Conservation (phyloP, 2,329 filamentous ascomycete species). For the Salinomyces thailandicus region DNA sequence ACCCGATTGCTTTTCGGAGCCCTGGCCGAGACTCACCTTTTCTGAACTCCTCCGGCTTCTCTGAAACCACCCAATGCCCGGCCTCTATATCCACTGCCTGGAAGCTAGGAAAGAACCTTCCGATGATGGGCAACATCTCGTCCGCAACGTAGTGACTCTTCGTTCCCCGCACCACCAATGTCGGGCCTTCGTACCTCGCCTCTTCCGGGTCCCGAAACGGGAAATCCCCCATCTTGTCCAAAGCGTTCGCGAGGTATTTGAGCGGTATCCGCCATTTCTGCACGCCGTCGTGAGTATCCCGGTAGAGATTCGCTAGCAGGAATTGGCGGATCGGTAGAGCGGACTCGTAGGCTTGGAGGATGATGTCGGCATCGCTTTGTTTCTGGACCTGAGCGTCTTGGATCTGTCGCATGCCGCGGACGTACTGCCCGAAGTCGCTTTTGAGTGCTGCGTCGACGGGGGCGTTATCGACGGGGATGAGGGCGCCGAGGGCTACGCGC, state of each 20-base stretch:
- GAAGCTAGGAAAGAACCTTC: conserved; percentile 73
- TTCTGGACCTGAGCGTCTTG: conserved; percentile 57
- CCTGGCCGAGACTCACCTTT: conserved; percentile 44
- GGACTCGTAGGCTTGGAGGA: conserved; percentile 63
- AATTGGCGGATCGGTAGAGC: conserved; percentile 77
- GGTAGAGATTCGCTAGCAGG: conserved; percentile 72
- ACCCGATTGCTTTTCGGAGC: background rate
- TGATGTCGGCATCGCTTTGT: conserved; percentile 68
- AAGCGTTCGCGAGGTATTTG: conserved; percentile 52
- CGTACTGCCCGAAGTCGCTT: conserved; percentile 66
- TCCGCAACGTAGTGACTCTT: conserved; percentile 70
- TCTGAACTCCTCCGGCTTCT: conserved; percentile 70
- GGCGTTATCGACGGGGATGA: conserved; percentile 86
- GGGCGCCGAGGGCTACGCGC: conserved; percentile 55
- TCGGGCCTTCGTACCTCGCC: conserved; percentile 61
- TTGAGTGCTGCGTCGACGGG: conserved; percentile 69
- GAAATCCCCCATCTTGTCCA: conserved; percentile 77
- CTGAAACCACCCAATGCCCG: conserved; percentile 84
- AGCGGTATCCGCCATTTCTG: conserved; percentile 72
- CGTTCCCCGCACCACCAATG: conserved; percentile 70
- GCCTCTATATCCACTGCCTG: conserved; percentile 62
- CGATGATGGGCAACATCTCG: conserved; percentile 67
- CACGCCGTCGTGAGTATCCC: conserved; percentile 40
- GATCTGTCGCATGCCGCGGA: conserved; percentile 74
- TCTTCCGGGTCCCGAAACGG: conserved; percentile 66